phyloP scores from a whole-genome alignment of 2,329 filamentous ascomycete species.

The Phialocephala sp. region DNA sequence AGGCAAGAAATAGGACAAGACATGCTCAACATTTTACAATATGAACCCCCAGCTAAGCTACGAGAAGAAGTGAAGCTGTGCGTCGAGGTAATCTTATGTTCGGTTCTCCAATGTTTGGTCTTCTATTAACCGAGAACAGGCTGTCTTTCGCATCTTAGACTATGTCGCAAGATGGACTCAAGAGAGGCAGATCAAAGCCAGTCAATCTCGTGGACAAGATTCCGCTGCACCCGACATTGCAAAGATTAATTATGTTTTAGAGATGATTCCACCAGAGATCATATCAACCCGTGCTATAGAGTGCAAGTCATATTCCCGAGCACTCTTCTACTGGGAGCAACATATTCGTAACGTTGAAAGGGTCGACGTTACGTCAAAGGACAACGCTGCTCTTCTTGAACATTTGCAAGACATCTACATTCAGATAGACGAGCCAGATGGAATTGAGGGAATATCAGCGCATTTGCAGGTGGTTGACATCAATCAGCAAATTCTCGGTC shows the following conservation, averaged over 20 bases:
- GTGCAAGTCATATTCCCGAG: conserved; percentile 89
- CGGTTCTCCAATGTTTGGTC: conserved; percentile 1
- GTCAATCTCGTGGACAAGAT: conserved; percentile 45
- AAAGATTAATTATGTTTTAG: conserved; percentile 74
- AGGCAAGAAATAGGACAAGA: conserved; percentile 72
- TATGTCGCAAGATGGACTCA: conserved; percentile 92
- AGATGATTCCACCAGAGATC: conserved; percentile 71
- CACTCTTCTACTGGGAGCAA: conserved; percentile 93
- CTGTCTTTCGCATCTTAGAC: conserved; percentile 87
- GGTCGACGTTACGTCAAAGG: conserved; percentile 37
- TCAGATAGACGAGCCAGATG: conserved; percentile 97
- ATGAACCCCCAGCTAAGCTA: conserved; percentile 58
- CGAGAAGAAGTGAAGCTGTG: conserved; percentile 81
- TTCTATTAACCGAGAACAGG: conserved; percentile 55
- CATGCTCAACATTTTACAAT: conserved; percentile 73
- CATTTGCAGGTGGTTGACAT: conserved; percentile 87
- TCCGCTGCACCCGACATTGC: conserved; percentile 52
- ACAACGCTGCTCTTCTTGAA: conserved; percentile 71
- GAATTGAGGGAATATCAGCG: conserved; percentile 90
- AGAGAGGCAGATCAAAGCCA: conserved; percentile 52
- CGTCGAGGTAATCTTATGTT: conserved; percentile 69
- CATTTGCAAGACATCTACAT: conserved; percentile 92
- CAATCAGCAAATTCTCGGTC: conserved; percentile 90
- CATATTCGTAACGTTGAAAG: conserved; percentile 67
- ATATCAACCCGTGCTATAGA: conserved; percentile 86